phyloP scores from a whole-genome alignment of 768 basidiomycete genomes.

The Calocybe gangraenosa region DNA sequence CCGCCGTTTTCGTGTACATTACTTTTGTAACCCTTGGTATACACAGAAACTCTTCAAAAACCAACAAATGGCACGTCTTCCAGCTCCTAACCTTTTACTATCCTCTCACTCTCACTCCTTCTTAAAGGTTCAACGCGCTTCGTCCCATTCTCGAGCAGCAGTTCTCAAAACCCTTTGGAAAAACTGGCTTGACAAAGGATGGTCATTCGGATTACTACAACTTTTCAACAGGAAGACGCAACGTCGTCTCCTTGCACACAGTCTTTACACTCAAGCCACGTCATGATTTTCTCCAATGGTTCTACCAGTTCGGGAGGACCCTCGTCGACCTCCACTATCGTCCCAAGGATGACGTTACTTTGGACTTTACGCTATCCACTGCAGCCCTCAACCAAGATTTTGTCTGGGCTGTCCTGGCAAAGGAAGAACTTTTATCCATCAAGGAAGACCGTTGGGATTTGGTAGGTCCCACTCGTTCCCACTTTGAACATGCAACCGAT shows the following conservation, averaged over 20 bases:
- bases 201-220: conserved; percentile 78
- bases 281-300: conserved; percentile 72
- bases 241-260: conserved; percentile 73
- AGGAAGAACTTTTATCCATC: conserved; percentile 69
- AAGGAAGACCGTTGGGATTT: conserved; percentile 81
- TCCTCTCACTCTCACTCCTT: conserved; percentile 7
- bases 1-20: conserved; percentile 52
- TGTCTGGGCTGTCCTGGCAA: conserved; percentile 82
- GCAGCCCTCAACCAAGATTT: conserved; percentile 53
- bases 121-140: conserved; percentile 57
- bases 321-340: conserved; percentile 76
- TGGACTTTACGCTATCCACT: conserved; percentile 73
- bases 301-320: conserved; percentile 57
- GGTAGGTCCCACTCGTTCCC: conserved; percentile 40
- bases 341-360: conserved; percentile 63
- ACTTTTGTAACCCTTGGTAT: conserved; percentile 57
- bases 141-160: conserved; percentile 57
- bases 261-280: conserved; percentile 74
- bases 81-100: conserved; percentile 9
- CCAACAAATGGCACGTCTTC: conserved; percentile 60
- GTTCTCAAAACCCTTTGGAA: conserved; percentile 64
- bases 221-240: conserved; percentile 85
- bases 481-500: neutral
- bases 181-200: conserved; percentile 53
- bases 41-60: conserved; percentile 52